Base-by-base conservation (phyloP, 352 stramenopile species). In the Globisporangium carolinianum region DNA sequence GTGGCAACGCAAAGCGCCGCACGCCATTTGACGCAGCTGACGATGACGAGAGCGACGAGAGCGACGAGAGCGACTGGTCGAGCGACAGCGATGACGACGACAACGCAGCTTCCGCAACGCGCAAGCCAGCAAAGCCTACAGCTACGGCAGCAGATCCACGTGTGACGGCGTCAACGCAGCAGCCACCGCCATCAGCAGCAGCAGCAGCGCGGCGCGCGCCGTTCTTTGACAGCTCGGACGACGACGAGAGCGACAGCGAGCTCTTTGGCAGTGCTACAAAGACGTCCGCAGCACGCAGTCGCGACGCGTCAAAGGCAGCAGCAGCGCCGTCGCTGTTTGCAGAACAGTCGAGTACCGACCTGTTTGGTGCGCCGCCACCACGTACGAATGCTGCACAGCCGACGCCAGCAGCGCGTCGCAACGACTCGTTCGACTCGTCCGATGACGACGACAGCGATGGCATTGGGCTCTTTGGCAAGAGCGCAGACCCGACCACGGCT, bases 211-310 rank as follows among this genome's bases (percentile, higher is more conserved):
- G 60, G 5, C 52, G 61, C 32, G 66, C 66, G 1, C 73, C 76
- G 36, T 82, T 85, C 47, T 74, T 83, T 32, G 76, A 85, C 42
- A 83, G 68, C 36, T 87, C 76, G 5, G 72, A 83, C 15, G 76
- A 83, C 39, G 62, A 73, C 41, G 78, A 87, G 47, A 82, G 70
- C 38, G 79, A 88, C 35, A 69, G 65, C n/a, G 76, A 71, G 6
- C 58, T 91, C 4, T 91, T 89, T 56, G 76, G 78, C 1, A 58
- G 62, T 0, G 47, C 70, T 0, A 65, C 71, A 15, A 72, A 68
- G 18, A 24, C 18, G 1, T 24, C 18, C 18, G 18, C 18, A 24
- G 18, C 18, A 24, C 18, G 18, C 18, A 24, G 18, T 24, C 18
- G 18, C 18, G 18, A 24, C 18, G 18, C 18, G 47, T 50, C 61